Conservation (phyloP, 2,329 filamentous ascomycete genomes). For the Fusarium pseudoanthophilum region DNA sequence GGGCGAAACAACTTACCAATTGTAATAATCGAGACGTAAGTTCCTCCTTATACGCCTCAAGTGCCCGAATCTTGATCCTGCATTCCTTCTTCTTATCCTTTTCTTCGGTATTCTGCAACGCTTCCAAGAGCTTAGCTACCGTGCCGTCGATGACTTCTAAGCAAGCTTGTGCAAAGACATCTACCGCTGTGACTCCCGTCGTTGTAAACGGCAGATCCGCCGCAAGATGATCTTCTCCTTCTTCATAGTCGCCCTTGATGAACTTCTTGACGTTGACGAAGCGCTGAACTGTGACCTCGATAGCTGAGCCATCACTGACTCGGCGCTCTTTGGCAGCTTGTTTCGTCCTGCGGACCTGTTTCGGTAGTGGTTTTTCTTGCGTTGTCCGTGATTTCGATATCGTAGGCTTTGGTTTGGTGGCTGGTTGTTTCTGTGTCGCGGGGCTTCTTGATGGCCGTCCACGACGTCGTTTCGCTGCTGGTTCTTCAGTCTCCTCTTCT, state of each 20-base stretch:
- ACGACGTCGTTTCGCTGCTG: constrained; percentile 53
- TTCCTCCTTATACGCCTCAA: constrained; percentile 69
- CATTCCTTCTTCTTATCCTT: constrained; percentile 63
- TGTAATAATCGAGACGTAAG: constrained; percentile 65
- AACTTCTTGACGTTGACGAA: constrained; percentile 62
- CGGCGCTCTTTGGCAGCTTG: constrained; percentile 36
- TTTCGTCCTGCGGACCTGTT: constrained; percentile 34
- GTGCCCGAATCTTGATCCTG: constrained; percentile 64
- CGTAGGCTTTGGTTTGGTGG: constrained; percentile 37
- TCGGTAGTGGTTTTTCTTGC: constrained; percentile 37
- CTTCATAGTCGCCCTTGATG: constrained; percentile 53
- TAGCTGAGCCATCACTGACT: constrained; percentile 44
- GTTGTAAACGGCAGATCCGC: constrained; percentile 65
- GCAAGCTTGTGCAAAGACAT: constrained; percentile 71
- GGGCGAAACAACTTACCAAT: constrained; percentile 59
- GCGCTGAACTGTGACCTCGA: constrained; percentile 70
- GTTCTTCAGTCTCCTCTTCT: constrained; percentile 41
- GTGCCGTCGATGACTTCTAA: constrained; percentile 67
- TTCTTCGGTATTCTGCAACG: constrained; percentile 53
- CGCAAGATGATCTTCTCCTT: constrained; percentile 58
- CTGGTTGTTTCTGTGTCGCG: constrained; percentile 55
- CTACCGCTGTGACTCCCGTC: constrained; percentile 69
- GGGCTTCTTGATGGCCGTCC: constrained; percentile 53
- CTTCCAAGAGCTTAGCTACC: constrained; percentile 59
- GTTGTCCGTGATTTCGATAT: constrained; percentile 33